Evolutionary conservation across 2,329 filamentous ascomycete species (phyloP).

Genomic region (Fusarium cyanostomum): DNA sequence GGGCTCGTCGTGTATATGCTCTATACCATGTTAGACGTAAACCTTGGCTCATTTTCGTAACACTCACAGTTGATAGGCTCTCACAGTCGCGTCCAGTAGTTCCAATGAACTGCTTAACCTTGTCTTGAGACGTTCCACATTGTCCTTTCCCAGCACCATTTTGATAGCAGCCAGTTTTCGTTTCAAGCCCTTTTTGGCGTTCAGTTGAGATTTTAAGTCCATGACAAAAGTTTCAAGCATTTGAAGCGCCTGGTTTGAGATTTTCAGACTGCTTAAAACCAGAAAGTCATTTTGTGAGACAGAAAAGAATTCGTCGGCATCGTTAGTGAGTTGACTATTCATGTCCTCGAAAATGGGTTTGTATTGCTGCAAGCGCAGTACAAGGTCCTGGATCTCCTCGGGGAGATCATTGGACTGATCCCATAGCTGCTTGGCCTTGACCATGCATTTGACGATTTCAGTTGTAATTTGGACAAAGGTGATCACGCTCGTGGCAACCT

Average conservation of each 20-base stretch:
- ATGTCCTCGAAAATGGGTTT: constrained; percentile 28
- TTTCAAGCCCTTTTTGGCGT: constrained; percentile 16
- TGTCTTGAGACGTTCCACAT: constrained; percentile 23
- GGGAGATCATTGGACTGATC: constrained; percentile 40
- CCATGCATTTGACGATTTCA: constrained; percentile 32
- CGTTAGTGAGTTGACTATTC: too few relatives aligned
- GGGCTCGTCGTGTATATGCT: too few relatives aligned
- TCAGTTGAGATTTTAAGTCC: constrained; percentile 25
- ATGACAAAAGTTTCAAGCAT: constrained; percentile 29
- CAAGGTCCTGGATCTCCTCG: constrained; percentile 27
- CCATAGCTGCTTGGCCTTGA: constrained; percentile 39
- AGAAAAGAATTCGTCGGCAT: not conserved
- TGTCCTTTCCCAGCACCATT: constrained; percentile 32
- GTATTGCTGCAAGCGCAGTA: constrained; percentile 28
- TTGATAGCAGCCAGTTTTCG: constrained; percentile 33
- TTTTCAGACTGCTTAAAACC: constrained; percentile 2
- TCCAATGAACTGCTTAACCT: constrained; percentile 25
- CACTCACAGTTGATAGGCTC: too few relatives aligned
- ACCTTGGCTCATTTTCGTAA: too few relatives aligned
- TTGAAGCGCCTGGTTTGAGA: constrained; percentile 19
- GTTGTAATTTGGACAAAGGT: constrained; percentile 39
- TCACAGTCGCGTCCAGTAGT: constrained; percentile 26
- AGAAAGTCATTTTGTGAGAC: constrained; percentile 8
- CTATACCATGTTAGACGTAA: too few relatives aligned
- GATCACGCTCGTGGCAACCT: constrained; percentile 34